Evolutionary conservation across 2,329 filamentous ascomycete species (phyloP).

Genomic region (Verticillium nonalfalfae): DNA sequence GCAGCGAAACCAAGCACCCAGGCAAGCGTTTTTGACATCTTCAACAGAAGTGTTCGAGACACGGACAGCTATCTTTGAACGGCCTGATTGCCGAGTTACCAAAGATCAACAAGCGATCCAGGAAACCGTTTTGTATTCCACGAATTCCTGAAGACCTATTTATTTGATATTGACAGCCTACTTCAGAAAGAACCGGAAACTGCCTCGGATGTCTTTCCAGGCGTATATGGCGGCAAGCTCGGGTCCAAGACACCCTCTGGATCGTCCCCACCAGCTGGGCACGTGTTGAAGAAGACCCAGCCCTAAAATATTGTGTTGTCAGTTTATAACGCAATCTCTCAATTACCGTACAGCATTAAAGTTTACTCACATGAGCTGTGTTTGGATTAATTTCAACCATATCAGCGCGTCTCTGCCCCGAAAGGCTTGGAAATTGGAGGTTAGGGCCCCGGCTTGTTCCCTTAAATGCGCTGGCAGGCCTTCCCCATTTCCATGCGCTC

Average conservation of each 20-base stretch:
- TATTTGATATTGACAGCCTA: too few relatives aligned
- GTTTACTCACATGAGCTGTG: neutral
- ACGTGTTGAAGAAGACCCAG: constrained; percentile 6
- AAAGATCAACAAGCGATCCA: too few relatives aligned
- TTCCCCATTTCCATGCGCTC: constrained; percentile 1
- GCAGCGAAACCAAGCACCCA: too few relatives aligned
- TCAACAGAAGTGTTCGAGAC: too few relatives aligned
- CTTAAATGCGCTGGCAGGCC: neutral
- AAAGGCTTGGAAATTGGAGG: constrained; percentile 1
- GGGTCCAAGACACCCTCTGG: constrained; percentile 1
- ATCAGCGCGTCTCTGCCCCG: constrained; percentile 3
- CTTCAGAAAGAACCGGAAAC: too few relatives aligned
- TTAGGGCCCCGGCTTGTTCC: constrained; percentile 1
- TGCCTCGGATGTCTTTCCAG: neutral
- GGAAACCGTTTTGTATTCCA: too few relatives aligned
- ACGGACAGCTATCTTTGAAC: too few relatives aligned
- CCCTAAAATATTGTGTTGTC: neutral
- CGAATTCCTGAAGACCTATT: too few relatives aligned
- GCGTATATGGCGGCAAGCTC: neutral
- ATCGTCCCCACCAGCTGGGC: constrained; percentile 4
- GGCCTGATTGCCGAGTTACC: too few relatives aligned
- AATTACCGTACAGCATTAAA: neutral
- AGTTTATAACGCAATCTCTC: neutral
- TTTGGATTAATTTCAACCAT: constrained; percentile 4
- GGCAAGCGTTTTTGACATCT: too few relatives aligned